phyloP scores from a whole-genome alignment of 1,284 basidiomycete genomes.

The Microbotryomycetes sp. region DNA sequence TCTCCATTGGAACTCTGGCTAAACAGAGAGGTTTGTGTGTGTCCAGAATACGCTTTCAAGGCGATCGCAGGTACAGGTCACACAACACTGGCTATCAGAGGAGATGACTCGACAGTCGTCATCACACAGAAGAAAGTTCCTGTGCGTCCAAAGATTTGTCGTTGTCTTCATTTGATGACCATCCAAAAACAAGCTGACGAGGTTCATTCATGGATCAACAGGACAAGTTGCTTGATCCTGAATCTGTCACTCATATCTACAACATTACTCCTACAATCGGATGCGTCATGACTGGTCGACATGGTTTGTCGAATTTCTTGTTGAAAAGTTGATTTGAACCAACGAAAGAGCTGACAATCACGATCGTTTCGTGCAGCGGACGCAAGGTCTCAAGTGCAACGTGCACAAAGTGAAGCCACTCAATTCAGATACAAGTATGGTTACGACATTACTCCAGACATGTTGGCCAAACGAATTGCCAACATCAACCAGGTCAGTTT shows the following conservation, averaged over 20 bases:
- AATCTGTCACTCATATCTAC: slow-evolving; percentile 91
- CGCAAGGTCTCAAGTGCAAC: slow-evolving; percentile 79
- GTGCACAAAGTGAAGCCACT: slow-evolving; percentile 85
- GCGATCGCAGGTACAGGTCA: slow-evolving; percentile 95
- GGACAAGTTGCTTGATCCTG: slow-evolving; percentile 97
- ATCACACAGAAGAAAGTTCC: slow-evolving; percentile 99
- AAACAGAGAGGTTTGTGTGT: too few species aligned
- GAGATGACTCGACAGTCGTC: slow-evolving; percentile 88
- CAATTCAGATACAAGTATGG: slow-evolving; percentile 96
- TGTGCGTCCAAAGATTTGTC: slow-evolving; percentile 48
- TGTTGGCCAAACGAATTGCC: slow-evolving; percentile 85
- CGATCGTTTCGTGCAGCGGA: slow-evolving; percentile 57
- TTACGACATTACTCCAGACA: slow-evolving; percentile 94
- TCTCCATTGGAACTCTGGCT: not conserved
- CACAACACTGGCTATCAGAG: slow-evolving; percentile 85
- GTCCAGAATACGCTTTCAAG: slow-evolving; percentile 96
- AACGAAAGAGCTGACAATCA: too few species aligned
- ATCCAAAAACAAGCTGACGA: not conserved
- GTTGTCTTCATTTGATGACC: not conserved
- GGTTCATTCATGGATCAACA: slow-evolving; percentile 40
- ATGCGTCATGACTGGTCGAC: slow-evolving; percentile 93
- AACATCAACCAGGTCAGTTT: slow-evolving; percentile 83
- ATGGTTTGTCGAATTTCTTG: slow-evolving; percentile 56
- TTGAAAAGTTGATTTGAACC: not conserved
- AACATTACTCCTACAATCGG: slow-evolving; percentile 94